Evolutionary conservation across 169 alveolate genomes (phyloP).

Genomic region (Plasmodium coatneyi): DNA sequence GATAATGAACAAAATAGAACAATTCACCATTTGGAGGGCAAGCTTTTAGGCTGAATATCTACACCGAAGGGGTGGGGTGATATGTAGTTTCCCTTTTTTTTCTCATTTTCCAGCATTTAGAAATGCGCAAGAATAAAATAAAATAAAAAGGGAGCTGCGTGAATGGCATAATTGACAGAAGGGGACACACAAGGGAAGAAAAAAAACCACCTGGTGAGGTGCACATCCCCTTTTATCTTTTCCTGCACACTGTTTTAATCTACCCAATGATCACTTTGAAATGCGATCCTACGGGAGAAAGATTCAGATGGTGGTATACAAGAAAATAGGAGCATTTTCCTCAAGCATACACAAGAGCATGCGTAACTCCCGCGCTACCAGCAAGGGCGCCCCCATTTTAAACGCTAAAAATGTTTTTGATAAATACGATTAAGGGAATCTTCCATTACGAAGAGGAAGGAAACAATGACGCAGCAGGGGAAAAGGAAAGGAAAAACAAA

Average conservation of each 20-base stretch:
- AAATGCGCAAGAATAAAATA: neutral
- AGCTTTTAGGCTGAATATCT: neutral
- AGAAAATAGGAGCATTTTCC: neutral
- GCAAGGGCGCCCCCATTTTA: neutral
- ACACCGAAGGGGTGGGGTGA: neutral
- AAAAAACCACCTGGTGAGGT: neutral
- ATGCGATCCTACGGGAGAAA: neutral
- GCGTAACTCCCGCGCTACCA: neutral
- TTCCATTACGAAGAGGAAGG: conserved; percentile 24
- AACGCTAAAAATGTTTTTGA: conserved; percentile 20
- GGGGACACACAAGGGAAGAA: neutral
- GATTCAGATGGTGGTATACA: neutral
- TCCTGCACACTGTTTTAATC: neutral
- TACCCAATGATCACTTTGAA: neutral
- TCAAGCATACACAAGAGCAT: neutral
- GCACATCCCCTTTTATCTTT: neutral
- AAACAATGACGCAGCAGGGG: conserved; percentile 4
- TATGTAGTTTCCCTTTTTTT: neutral
- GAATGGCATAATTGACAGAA: neutral
- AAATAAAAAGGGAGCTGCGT: neutral
- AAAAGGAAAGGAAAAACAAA: conserved; percentile 16
- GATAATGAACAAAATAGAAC: conserved; percentile 5
- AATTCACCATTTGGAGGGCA: conserved; percentile 4
- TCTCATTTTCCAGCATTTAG: neutral
- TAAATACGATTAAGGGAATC: conserved; percentile 27